phyloP scores from a whole-genome alignment of 805 yeast genomes.

The Yarrowia alimentaria region DNA sequence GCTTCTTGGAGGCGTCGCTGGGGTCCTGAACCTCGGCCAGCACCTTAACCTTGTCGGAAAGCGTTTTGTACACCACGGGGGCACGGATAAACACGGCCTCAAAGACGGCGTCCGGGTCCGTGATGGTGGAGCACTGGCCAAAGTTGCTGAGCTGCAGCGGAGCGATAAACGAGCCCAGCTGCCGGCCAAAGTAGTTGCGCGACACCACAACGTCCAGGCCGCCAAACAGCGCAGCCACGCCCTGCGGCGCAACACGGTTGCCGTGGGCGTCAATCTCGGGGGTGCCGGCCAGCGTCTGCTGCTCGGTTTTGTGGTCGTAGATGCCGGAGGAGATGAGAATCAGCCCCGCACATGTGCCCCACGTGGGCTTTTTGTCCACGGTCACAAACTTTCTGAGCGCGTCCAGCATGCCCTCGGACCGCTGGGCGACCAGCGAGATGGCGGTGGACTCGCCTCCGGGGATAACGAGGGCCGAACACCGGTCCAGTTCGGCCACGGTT shows the following conservation, averaged over 20 bases:
- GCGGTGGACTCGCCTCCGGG: slow-evolving; percentile 56
- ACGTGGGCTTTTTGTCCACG: slow-evolving; percentile 52
- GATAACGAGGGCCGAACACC: slow-evolving; percentile 59
- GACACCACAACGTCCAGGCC: slow-evolving; percentile 63
- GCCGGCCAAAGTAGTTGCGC: slow-evolving; percentile 79
- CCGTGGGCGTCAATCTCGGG: slow-evolving; percentile 38
- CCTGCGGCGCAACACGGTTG: slow-evolving; percentile 21
- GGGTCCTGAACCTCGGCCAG: slow-evolving; percentile 32
- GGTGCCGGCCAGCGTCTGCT: slow-evolving; percentile 49
- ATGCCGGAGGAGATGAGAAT: slow-evolving; percentile 52
- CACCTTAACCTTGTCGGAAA: slow-evolving; percentile 27
- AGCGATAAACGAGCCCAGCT: slow-evolving; percentile 60
- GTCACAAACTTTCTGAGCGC: slow-evolving; percentile 55
- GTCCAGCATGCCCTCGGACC: slow-evolving; percentile 52
- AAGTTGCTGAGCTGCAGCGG: slow-evolving; percentile 45
- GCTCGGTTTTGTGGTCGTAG: slow-evolving; percentile 30
- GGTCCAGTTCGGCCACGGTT: slow-evolving; percentile 49
- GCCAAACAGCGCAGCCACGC: slow-evolving; percentile 54
- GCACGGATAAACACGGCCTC: slow-evolving; percentile 67
- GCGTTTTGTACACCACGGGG: slow-evolving; percentile 54
- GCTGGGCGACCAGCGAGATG: slow-evolving; percentile 67
- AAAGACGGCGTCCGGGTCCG: slow-evolving; percentile 35
- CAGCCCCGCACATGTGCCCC: slow-evolving; percentile 90
- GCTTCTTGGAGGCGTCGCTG: slow-evolving; percentile 33
- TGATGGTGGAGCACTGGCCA: slow-evolving; percentile 36